Evolutionary conservation across 768 basidiomycete species (phyloP).

Genomic region (Melanogaster broomeanus): DNA sequence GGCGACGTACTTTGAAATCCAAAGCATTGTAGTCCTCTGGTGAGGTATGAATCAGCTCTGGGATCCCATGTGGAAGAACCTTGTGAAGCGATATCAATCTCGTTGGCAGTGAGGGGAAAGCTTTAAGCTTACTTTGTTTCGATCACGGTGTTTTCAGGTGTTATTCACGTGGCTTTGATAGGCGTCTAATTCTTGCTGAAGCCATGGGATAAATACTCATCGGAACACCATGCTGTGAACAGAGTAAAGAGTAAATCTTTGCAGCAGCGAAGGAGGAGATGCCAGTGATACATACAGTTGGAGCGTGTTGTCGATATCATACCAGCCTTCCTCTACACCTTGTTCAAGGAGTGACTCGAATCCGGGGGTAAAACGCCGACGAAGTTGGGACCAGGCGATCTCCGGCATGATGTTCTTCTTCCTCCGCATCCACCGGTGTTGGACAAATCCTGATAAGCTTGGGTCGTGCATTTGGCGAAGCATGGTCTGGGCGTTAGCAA

Average conservation of each 20-base stretch:
- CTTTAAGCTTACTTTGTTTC: conserved; percentile 1
- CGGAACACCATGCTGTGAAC: not conserved
- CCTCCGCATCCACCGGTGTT: conserved; percentile 40
- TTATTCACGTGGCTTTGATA: conserved; percentile 3
- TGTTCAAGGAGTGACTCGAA: conserved; percentile 37
- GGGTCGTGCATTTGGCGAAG: conserved; percentile 44
- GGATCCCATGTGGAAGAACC: conserved; percentile 39
- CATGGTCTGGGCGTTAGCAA: conserved; percentile 46
- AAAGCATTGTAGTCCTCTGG: conserved; percentile 28
- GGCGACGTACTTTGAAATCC: conserved; percentile 39
- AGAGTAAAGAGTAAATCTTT: too few species aligned
- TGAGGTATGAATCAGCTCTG: conserved; percentile 33
- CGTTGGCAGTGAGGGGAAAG: too few species aligned
- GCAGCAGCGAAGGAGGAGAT: too few species aligned
- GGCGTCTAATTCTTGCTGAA: conserved; percentile 2
- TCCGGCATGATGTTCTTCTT: conserved; percentile 47
- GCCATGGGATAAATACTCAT: conserved; percentile 5
- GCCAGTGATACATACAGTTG: conserved; percentile 30
- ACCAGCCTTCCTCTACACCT: conserved; percentile 32
- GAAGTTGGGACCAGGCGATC: conserved; percentile 40
- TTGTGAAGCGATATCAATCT: not conserved
- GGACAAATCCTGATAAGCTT: conserved; percentile 33
- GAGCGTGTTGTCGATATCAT: conserved; percentile 26
- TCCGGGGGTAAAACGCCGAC: conserved; percentile 30
- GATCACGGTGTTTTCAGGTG: not conserved